Percentiles rank a stretch among this genome's conserved stretches.
Evolutionary conservation across 1,284 basidiomycete species (phyloP).

Genomic region (Cryptococcus depauperatus): DNA sequence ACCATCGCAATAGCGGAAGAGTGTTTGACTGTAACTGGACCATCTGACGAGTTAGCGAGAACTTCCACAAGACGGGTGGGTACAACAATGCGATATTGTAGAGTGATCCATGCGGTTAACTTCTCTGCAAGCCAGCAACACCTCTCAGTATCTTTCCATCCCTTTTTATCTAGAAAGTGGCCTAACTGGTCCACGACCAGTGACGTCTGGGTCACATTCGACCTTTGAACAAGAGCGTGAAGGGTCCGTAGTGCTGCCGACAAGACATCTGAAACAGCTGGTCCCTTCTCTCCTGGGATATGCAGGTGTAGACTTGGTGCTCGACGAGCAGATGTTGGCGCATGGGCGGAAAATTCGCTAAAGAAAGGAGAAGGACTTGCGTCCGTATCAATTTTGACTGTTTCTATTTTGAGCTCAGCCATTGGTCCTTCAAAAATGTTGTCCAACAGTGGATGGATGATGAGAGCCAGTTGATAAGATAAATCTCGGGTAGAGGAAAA

Average conservation of each 20-base stretch:
- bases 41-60: slow-evolving; percentile 62
- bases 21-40: slow-evolving; percentile 53
- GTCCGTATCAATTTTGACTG: slow-evolving; percentile 56
- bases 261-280: slow-evolving; percentile 63
- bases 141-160: slow-evolving; percentile 67
- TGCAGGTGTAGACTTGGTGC: slow-evolving; percentile 82
- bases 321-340: slow-evolving; percentile 65
- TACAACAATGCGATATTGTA: slow-evolving; percentile 85
- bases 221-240: slow-evolving; percentile 65
- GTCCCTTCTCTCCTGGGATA: slow-evolving; percentile 77
- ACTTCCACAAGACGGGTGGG: slow-evolving; percentile 78
- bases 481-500: slow-evolving; percentile 71
- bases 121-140: slow-evolving; percentile 75
- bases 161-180: slow-evolving; percentile 56
- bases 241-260: slow-evolving; percentile 65
- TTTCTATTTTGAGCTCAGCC: slow-evolving; percentile 58
- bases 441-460: slow-evolving; percentile 66
- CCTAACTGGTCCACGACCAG: slow-evolving; percentile 63
- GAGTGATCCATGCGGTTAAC: slow-evolving; percentile 73
- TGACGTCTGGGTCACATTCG: slow-evolving; percentile 62
- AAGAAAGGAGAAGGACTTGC: slow-evolving; percentile 62
- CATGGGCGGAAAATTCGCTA: slow-evolving; percentile 62
- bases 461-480: slow-evolving; percentile 59
- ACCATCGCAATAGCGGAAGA: slow-evolving; percentile 71
- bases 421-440: slow-evolving; percentile 62